A percentile compares a stretch with the other conserved stretches of the same genome.
phyloP scores from a whole-genome alignment of 768 basidiomycete genomes.

The Dictyophora rubrovolvata region DNA sequence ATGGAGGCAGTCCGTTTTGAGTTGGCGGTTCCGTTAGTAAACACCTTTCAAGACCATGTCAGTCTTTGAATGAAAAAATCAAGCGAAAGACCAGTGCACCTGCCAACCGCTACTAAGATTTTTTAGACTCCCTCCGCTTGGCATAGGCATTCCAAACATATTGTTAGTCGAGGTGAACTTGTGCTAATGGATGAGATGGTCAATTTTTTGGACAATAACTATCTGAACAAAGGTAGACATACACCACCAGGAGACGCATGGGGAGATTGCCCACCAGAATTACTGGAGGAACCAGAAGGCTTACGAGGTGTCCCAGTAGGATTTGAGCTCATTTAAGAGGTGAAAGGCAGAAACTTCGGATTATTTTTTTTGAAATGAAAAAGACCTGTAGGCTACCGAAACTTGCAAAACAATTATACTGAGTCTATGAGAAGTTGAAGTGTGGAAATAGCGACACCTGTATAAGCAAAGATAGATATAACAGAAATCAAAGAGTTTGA shows the following conservation, averaged over 20 bases:
- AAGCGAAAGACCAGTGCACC: slow-evolving; percentile 27
- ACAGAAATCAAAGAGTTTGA: background rate
- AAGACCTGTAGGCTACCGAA: slow-evolving; percentile 18
- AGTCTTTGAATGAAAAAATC: background rate
- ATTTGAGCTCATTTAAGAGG: slow-evolving; percentile 23
- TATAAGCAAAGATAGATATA: background rate
- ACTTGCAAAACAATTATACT: slow-evolving; percentile 21
- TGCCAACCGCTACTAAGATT: slow-evolving; percentile 57
- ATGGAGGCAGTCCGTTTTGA: slow-evolving; percentile 52
- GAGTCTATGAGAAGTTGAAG: background rate
- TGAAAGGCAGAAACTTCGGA: slow-evolving; percentile 17
- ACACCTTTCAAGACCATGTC: slow-evolving; percentile 34
- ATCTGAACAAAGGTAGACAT: slow-evolving; percentile 16
- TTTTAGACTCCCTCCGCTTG: slow-evolving; percentile 38
- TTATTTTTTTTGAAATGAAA: background rate
- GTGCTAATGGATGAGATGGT: slow-evolving; percentile 26
- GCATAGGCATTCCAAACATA: slow-evolving; percentile 45
- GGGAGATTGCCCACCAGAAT: slow-evolving; percentile 54
- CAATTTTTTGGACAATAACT: background rate
- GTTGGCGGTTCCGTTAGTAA: slow-evolving; percentile 39
- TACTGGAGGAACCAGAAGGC: slow-evolving; percentile 60
- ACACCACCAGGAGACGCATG: slow-evolving; percentile 51
- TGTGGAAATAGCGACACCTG: background rate
- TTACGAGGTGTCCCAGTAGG: slow-evolving; percentile 43
- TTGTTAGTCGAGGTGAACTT: slow-evolving; percentile 36